Conservation (phyloP, 148 eudicot species). For the Chenopodium suecicum region DNA sequence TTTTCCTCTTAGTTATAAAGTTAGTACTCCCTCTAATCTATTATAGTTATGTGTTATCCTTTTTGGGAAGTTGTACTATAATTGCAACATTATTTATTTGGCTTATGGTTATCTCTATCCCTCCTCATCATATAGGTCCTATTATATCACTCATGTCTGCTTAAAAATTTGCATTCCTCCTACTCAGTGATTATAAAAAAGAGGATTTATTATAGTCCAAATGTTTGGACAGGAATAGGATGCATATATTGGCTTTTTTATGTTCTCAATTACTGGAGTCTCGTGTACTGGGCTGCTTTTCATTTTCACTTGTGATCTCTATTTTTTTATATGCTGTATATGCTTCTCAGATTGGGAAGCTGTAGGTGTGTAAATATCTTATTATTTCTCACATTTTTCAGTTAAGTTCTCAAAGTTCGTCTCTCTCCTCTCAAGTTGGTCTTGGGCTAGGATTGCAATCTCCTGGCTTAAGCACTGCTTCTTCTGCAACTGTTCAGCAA, state of each 20-base stretch:
- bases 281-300: background rate
- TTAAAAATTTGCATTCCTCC: too few relatives aligned
- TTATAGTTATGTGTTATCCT: too few relatives aligned
- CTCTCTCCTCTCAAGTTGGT: conserved; percentile 67
- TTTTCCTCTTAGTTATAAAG: background rate
- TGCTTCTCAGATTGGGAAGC: background rate
- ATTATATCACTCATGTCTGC: too few relatives aligned
- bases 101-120: too few relatives aligned
- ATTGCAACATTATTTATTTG: too few relatives aligned
- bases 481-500: conserved; percentile 62
- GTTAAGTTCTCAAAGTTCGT: conserved; percentile 80
- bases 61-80: too few relatives aligned
- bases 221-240: background rate
- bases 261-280: background rate
- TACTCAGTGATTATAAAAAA: too few relatives aligned
- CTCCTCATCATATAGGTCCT: too few relatives aligned
- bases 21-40: too few relatives aligned
- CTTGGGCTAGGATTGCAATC: conserved; percentile 70
- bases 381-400: conserved; percentile 31
- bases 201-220: too few relatives aligned
- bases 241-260: background rate
- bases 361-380: background rate
- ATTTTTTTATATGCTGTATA: background rate
- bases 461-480: conserved; percentile 48
- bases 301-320: background rate